Base-by-base conservation (phyloP, 1,139 yeast genomes). In the Candida pseudoviswanathii region DNA sequence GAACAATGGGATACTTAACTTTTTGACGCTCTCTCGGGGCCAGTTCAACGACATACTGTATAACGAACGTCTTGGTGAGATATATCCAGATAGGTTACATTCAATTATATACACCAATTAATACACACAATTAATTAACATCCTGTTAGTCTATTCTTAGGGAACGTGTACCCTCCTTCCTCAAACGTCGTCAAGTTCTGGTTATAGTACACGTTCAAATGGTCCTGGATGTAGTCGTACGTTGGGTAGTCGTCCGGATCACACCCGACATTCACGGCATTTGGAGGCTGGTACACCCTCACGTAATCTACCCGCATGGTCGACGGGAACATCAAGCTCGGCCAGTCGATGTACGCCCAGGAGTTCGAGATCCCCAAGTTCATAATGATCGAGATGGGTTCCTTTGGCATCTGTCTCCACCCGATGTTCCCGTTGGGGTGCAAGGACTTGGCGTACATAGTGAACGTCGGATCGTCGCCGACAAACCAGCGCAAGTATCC, bases 401-500 rank as follows among this genome's bases (percentile, higher is more conserved):
- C 97, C 64, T 86, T 85, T n/a, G 94, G 78, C 43, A 90, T 79
- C 52, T 78, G 68, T 63, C 97, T 81, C 83, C 86, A 81, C 11
- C 84, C 92, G 50, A 90, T 69, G 62, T 90, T 90, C 54, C 97
- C 96, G 64, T 87, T 86, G 16, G 95, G 94, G 53, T 86, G 86
- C 47, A 89, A 68, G 0, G 94, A 84, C 8, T 73, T 73, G 0
- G 89, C 79, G 51, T 77, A 74, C 41, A 88, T 59, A 1, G 91
- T 84, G 58, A 80, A 76, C 1, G 91, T 83, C 2, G 89, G 85
- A 22, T 75, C 73, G 41, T 80, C 80, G 27, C 96, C 96, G 30
- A 87, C 87, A 59, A 80, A 86, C 96, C 97, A 91, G 46, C 85
- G 80, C 55, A 86, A 74, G 65, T 89, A 90, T 3, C 97, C 97